Percentiles rank a stretch among this genome's conserved stretches.
These are phyloP conservation scores for Ceratopteris richardii DNA, from an alignment of 75 land plant genomes.

Conservation along the genomic window DNA sequence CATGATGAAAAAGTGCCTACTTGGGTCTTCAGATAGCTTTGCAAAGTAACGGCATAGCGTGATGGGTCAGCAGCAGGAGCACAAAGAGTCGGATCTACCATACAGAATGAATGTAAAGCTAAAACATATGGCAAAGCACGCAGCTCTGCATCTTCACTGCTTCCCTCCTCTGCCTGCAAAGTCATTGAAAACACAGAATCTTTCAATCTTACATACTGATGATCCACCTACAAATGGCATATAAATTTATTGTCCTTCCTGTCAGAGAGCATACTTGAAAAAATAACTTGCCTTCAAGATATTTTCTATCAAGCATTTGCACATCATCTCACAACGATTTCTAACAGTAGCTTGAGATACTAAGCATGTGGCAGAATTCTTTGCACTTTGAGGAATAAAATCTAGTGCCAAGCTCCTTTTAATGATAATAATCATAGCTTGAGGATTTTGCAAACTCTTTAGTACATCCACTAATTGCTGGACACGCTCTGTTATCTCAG, in stretches of 20 bases:
- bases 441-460: conserved; percentile 60
- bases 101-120: conserved; percentile 89
- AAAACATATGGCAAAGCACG: conserved; percentile 78
- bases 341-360: conserved; percentile 67
- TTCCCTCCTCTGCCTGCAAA: conserved; percentile 71
- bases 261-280: neutral
- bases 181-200: neutral
- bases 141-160: conserved; percentile 51
- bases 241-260: too few species aligned
- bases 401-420: conserved; percentile 87
- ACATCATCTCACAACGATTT: conserved; percentile 89
- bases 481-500: conserved; percentile 70
- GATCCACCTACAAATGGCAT: too few species aligned
- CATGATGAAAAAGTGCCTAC: conserved; percentile 14
- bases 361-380: conserved; percentile 61
- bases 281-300: conserved; percentile 66
- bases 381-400: conserved; percentile 77
- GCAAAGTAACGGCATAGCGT: conserved; percentile 89
- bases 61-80: conserved; percentile 90
- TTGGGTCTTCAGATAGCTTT: conserved; percentile 95
- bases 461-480: conserved; percentile 95
- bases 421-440: conserved; percentile 71
- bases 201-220: too few species aligned
- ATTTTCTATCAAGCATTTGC: conserved; percentile 85
- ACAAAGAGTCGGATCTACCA: conserved; percentile 91